Base-by-base conservation (phyloP, 441 rosid species). In the Capsella rubella region DNA sequence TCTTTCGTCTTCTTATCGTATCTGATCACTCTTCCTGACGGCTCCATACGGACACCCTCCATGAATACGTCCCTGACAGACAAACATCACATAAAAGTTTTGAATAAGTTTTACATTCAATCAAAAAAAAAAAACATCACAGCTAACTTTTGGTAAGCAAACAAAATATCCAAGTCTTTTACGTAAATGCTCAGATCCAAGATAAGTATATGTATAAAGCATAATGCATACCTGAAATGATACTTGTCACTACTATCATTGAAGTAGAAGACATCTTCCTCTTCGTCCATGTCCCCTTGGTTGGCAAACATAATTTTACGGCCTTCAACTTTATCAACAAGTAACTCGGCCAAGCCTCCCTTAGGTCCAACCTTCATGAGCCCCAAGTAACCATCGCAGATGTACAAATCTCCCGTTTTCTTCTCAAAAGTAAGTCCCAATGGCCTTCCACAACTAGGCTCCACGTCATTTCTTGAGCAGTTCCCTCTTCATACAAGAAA, bases 231-330 rank as follows among this genome's bases (percentile, higher is more conserved):
- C 97, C 94, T 85, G 81, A 90, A 85, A 39, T 81, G 81, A 79
- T 81, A 87, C 39, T 12, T 51, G 39, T 84, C 79, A 66, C 97
- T 90, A 13, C 89, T 78, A 62, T 90, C 97, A 6, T 87, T 86
- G 83, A 91, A 91, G 83, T 91, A 91, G 61, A 91, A 80, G 14
- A 80, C 86, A 73, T 79, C 92, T 29, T 82, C 84, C 3, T 73
- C 73, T 68, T 86, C 92, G 65, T 91, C 92, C 1, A 89, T 67
- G 72, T 91, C 94, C 81, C 84, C 8, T 64, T 86, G 87, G 56
- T 90, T 90, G 10, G 94, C 86, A 82, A 90, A 86, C 31, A 76
- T 78, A 37, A 89, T 59, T 10, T 84, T 82, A 29, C 75, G 71
- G 21, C 87, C 87, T 46, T 84, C 88, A 35, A 76, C 87, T 61